Evolutionary conservation across 1,284 basidiomycete species (phyloP).

Genomic region (Fomitopsis schrenkii): DNA sequence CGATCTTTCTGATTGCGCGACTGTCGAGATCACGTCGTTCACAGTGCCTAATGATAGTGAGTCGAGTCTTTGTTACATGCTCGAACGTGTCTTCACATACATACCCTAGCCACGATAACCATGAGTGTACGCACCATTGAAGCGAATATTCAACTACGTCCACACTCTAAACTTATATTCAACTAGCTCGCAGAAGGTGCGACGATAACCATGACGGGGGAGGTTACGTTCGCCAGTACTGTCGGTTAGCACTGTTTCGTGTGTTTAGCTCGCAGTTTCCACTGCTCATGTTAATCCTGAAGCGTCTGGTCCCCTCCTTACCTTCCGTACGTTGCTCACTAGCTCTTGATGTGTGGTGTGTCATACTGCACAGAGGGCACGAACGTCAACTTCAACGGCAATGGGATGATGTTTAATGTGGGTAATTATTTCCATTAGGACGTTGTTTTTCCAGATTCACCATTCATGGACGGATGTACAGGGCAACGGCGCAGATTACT

Average conservation of each 20-base stretch:
- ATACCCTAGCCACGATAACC: background rate
- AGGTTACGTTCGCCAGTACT: constrained; percentile 6
- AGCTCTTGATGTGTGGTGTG: no score
- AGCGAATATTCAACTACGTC: no score
- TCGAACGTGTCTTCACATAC: background rate
- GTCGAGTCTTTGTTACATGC: background rate
- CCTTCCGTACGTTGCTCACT: background rate
- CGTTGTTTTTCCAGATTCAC: background rate
- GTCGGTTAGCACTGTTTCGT: background rate
- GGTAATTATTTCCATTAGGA: background rate
- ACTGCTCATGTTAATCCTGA: background rate
- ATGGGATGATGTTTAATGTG: constrained; percentile 5
- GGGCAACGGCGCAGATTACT: constrained; percentile 9
- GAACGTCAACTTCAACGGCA: constrained; percentile 3
- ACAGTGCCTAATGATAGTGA: background rate
- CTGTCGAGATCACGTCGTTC: background rate
- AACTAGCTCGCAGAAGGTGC: constrained; percentile 3
- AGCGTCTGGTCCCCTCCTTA: constrained; percentile 5
- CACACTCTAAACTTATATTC: background rate
- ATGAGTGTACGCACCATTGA: background rate
- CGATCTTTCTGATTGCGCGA: background rate
- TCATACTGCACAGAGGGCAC: constrained; percentile 1
- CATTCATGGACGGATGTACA: background rate
- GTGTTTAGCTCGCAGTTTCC: background rate
- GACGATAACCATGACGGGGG: constrained; percentile 6